Evolutionary conservation across 495 filamentous ascomycete genomes (phyloP).

Genomic region (Usnea hakonensis): DNA sequence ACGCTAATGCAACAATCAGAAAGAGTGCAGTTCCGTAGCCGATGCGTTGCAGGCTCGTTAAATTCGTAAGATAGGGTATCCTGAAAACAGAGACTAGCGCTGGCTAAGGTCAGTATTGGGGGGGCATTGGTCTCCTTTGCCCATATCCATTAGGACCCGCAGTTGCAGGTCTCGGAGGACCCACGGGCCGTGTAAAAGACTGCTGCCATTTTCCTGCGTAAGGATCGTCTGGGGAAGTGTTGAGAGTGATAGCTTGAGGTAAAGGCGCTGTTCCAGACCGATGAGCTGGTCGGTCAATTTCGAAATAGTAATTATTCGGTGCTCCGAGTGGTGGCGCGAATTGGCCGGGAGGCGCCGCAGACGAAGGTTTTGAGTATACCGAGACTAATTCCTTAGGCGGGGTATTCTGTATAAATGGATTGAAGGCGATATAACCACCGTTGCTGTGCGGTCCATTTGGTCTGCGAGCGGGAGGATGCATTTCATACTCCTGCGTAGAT

Average conservation of each 20-base stretch:
- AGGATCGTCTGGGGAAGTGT: slow-evolving; percentile 3
- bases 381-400: neutral
- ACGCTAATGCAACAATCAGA: neutral
- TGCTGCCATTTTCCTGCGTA: slow-evolving; percentile 13
- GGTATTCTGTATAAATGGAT: slow-evolving; percentile 18
- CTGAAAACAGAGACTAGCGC: neutral
- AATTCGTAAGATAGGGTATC: neutral
- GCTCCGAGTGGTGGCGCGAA: slow-evolving; percentile 5
- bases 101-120: neutral
- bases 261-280: slow-evolving; percentile 23
- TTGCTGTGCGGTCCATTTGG: slow-evolving; percentile 13
- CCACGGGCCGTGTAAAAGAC: slow-evolving; percentile 6
- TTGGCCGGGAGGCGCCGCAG: slow-evolving; percentile 6
- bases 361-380: neutral
- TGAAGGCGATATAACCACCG: slow-evolving; percentile 31
- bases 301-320: slow-evolving; percentile 19
- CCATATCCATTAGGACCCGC: slow-evolving; percentile 9
- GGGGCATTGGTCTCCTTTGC: slow-evolving; percentile 14
- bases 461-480: slow-evolving; percentile 16
- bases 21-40: neutral
- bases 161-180: slow-evolving; percentile 19
- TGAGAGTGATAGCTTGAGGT: slow-evolving; percentile 9
- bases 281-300: slow-evolving; percentile 8
- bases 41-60: neutral
- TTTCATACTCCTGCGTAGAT: slow-evolving; percentile 23